These are phyloP conservation scores for Hypoxylon sp. DNA, from an alignment of 2,329 filamentous ascomycete species.

Conservation along the genomic window DNA sequence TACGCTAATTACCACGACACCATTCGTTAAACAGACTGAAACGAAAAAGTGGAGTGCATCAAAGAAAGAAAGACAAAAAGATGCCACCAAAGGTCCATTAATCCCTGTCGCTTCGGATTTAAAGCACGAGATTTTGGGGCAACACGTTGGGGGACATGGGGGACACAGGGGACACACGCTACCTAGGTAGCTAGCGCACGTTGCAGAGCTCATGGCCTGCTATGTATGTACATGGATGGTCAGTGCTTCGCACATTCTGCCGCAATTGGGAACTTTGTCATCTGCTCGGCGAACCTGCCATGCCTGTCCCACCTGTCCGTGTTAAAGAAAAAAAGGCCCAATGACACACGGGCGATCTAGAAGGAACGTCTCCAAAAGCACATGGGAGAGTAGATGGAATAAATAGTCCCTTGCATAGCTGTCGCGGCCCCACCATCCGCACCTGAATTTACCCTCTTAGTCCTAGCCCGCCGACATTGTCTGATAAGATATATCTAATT, in stretches of 20 bases:
- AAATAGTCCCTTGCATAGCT: slow-evolving; percentile 39
- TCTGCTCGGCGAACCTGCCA: no score
- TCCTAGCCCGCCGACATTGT: slow-evolving; percentile 15
- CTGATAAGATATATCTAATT: not conserved
- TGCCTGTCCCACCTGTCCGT: no score
- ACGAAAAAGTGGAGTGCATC: not conserved
- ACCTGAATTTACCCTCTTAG: slow-evolving; percentile 24
- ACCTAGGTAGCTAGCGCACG: slow-evolving; percentile 2
- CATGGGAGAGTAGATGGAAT: not conserved
- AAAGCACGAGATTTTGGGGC: slow-evolving; percentile 17
- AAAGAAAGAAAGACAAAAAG: not conserved
- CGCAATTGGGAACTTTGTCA: not conserved
- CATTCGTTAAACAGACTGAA: not conserved
- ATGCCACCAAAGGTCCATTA: not conserved
- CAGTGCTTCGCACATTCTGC: not conserved
- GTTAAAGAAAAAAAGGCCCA: not conserved
- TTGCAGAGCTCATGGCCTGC: slow-evolving; percentile 9
- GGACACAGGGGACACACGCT: no score
- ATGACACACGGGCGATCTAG: not conserved
- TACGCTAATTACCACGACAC: not conserved
- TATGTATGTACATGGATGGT: no score
- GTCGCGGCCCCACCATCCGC: slow-evolving; percentile 31
- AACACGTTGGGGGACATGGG: slow-evolving; percentile 6
- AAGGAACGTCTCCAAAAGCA: not conserved
- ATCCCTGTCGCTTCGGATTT: not conserved